Evolutionary conservation across 331 rosid genomes (phyloP).

Genomic region (Ulmus americana): DNA sequence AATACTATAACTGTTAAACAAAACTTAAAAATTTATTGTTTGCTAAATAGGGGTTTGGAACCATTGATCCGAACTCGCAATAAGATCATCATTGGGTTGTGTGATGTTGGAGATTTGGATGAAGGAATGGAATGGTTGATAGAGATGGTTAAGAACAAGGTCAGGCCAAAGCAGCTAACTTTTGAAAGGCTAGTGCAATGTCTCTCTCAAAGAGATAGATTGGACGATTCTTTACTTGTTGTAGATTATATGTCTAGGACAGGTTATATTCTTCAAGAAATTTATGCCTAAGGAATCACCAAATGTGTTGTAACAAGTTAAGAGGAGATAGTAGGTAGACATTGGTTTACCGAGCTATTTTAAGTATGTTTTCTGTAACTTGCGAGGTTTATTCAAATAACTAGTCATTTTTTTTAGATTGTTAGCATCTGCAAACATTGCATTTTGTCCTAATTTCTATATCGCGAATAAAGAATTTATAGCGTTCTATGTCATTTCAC

Average conservation of each 20-base stretch:
- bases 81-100: conserved; percentile 37
- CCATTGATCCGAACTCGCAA: conserved; percentile 31
- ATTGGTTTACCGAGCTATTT: conserved; percentile 13
- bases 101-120: conserved; percentile 33
- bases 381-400: background rate
- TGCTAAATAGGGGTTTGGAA: conserved; percentile 33
- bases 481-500: no score
- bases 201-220: conserved; percentile 34
- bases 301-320: conserved; percentile 27
- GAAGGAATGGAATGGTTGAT: conserved; percentile 53
- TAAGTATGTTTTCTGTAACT: conserved; percentile 23
- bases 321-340: conserved; percentile 34
- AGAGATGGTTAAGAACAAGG: conserved; percentile 37
- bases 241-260: conserved; percentile 48
- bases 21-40: no score
- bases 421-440: no score
- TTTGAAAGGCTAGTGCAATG: conserved; percentile 43
- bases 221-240: conserved; percentile 57
- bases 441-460: no score
- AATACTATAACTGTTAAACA: no score
- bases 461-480: no score
- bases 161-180: conserved; percentile 38
- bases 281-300: conserved; percentile 29
- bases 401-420: no score
- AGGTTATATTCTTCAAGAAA: conserved; percentile 43